Evolutionary conservation across 805 yeast species (phyloP).

Genomic region (Grigorovia humatica): DNA sequence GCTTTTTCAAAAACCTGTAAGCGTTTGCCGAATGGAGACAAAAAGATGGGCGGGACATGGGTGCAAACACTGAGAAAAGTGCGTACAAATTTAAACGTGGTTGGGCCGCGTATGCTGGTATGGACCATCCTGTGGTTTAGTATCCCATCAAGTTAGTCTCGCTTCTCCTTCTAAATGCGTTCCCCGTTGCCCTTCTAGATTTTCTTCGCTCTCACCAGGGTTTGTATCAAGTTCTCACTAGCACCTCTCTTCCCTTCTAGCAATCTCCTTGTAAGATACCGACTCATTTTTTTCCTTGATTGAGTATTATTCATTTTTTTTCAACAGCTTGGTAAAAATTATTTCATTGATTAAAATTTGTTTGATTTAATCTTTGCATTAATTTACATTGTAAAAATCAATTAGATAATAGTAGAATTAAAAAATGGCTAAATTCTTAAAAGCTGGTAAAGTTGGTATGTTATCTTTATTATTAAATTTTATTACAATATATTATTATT

Average conservation of each 20-base stretch:
- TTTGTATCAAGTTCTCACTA: background rate
- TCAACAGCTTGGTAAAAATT: background rate
- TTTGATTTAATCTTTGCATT: background rate
- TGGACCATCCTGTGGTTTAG: no score
- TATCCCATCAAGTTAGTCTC: no score
- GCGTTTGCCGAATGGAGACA: no score
- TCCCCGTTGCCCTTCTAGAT: no score
- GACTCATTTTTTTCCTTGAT: background rate
- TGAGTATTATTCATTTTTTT: background rate
- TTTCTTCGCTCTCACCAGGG: background rate
- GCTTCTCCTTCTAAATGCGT: no score
- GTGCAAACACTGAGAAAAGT: no score
- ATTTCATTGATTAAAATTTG: background rate
- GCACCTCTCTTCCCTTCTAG: background rate
- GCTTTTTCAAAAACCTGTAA: no score
- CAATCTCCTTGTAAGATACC: background rate
- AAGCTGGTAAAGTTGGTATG: conserved; percentile 94
- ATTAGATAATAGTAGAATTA: conserved; percentile 21
- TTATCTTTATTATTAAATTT: conserved; percentile 7
- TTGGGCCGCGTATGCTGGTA: no score
- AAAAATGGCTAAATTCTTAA: conserved; percentile 96
- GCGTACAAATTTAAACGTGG: no score
- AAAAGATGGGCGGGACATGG: no score
- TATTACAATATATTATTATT: background rate
- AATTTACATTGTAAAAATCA: conserved; percentile 5